phyloP scores from a whole-genome alignment of 1,284 basidiomycete genomes.

The Ceratobasidium sp. region DNA sequence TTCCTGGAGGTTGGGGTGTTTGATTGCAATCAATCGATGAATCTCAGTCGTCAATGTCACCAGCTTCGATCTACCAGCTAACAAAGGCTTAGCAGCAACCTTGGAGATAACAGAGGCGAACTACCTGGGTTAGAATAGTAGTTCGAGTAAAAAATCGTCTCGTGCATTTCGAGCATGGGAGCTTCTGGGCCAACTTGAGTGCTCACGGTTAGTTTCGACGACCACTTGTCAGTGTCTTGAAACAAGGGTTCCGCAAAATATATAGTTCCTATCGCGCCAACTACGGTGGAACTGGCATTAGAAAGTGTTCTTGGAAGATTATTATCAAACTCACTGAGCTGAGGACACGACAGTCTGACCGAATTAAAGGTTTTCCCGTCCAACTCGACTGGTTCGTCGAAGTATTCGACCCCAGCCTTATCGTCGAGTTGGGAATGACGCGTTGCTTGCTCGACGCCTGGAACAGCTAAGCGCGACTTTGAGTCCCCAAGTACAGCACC shows the following conservation, averaged over 20 bases:
- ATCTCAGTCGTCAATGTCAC: slow-evolving; percentile 24
- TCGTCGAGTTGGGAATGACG: neutral
- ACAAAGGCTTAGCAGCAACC: neutral
- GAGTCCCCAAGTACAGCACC: neutral
- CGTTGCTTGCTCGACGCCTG: neutral
- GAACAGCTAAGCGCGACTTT: neutral
- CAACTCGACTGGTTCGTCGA: slow-evolving; percentile 22
- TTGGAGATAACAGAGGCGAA: neutral
- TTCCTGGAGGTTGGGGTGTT: slow-evolving; percentile 23
- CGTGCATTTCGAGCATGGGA: slow-evolving; percentile 27
- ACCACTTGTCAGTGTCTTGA: neutral
- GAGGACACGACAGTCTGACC: slow-evolving; percentile 31
- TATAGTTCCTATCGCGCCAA: slow-evolving; percentile 21
- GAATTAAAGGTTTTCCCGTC: slow-evolving; percentile 2
- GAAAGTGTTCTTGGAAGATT: neutral
- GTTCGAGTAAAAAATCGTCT: slow-evolving; percentile 34
- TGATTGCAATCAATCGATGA: slow-evolving; percentile 16
- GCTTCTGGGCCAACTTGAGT: neutral
- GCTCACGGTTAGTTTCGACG: slow-evolving; percentile 4
- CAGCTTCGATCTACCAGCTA: slow-evolving; percentile 37
- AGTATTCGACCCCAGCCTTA: neutral
- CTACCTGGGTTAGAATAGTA: slow-evolving; percentile 38
- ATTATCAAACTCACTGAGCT: slow-evolving; percentile 11
- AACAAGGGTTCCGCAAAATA: slow-evolving; percentile 37
- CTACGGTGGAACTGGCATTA: neutral